These are phyloP conservation scores for Anisodus tanguticus DNA, from an alignment of 257 asterid species.

Conservation along the genomic window DNA sequence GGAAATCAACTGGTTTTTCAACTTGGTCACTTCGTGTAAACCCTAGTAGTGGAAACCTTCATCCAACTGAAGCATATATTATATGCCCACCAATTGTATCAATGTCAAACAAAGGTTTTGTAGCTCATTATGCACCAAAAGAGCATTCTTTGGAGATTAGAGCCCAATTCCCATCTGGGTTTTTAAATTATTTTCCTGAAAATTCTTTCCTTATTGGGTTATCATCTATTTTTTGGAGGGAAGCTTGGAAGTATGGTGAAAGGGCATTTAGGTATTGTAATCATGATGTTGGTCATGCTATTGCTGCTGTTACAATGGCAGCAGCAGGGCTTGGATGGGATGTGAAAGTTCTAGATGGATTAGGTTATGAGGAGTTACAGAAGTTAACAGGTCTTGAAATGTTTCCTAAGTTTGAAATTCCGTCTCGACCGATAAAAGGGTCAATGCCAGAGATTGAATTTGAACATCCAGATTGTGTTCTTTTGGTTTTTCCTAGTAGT, in stretches of 20 bases:
- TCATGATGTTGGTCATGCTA: constrained; percentile 96
- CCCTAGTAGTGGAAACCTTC: constrained; percentile 95
- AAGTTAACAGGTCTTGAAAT: constrained; percentile 68
- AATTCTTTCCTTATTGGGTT: constrained; percentile 70
- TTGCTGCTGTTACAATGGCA: constrained; percentile 83
- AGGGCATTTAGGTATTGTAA: constrained; percentile 97
- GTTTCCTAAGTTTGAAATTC: constrained; percentile 53
- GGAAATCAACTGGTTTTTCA: constrained; percentile 81
- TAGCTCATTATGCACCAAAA: constrained; percentile 89
- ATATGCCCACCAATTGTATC: constrained; percentile 66
- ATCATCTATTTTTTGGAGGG: constrained; percentile 92
- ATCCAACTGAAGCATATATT: constrained; percentile 88
- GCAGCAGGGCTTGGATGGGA: constrained; percentile 97
- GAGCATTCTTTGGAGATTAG: constrained; percentile 88
- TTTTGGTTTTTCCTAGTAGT: constrained; percentile 73
- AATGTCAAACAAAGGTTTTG: constrained; percentile 54
- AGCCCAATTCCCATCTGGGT: constrained; percentile 56
- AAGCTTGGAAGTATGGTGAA: constrained; percentile 98
- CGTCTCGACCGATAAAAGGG: constrained; percentile 70
- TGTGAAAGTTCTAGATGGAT: constrained; percentile 75
- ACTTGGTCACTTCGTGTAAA: constrained; percentile 98
- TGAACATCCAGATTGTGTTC: constrained; percentile 88
- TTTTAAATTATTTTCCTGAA: constrained; percentile 57
- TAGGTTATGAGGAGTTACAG: constrained; percentile 69
- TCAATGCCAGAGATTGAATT: constrained; percentile 82